Evolutionary conservation across 2,329 filamentous ascomycete genomes (phyloP).

Genomic region (Tolypocladium capitatum): DNA sequence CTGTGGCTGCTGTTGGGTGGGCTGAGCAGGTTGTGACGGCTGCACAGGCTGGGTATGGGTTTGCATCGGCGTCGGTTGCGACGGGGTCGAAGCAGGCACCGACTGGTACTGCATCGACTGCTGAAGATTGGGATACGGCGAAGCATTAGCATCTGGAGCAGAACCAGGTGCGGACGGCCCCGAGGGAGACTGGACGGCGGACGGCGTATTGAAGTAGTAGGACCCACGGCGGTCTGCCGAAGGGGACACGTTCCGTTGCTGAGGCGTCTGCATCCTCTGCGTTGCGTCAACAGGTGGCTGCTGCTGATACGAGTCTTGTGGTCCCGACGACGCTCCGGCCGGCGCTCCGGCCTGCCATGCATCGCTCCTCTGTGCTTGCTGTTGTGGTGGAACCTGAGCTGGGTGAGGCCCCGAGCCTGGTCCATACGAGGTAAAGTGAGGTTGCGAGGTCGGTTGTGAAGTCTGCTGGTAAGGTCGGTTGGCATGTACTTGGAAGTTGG

Average conservation of each 20-base stretch:
- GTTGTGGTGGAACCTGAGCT: constrained; percentile 31
- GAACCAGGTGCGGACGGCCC: constrained; percentile 24
- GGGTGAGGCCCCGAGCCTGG: constrained; percentile 25
- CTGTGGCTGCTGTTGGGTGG: constrained; percentile 7
- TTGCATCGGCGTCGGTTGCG: constrained; percentile 19
- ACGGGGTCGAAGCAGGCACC: constrained; percentile 24
- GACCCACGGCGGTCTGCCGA: constrained; percentile 38
- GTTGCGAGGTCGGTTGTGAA: constrained; percentile 20
- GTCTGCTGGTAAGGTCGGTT: constrained; percentile 13
- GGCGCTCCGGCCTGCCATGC: constrained; percentile 35
- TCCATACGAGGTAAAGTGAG: constrained; percentile 29
- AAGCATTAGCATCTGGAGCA: constrained; percentile 28
- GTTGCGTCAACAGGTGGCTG: constrained; percentile 11
- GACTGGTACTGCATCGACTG: constrained; percentile 31
- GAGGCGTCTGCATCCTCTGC: constrained; percentile 16
- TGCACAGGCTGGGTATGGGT: constrained; percentile 13
- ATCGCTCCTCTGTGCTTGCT: constrained; percentile 32
- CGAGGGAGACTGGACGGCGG: constrained; percentile 17
- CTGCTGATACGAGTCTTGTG: constrained; percentile 17
- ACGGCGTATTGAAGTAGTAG: constrained; percentile 42
- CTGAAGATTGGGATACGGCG: constrained; percentile 40
- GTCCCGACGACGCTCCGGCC: constrained; percentile 22
- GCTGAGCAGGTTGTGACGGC: constrained; percentile 17
- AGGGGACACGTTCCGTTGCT: constrained; percentile 14
- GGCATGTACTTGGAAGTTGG: constrained; percentile 13